Evolutionary conservation across 2,329 filamentous ascomycete species (phyloP).

Genomic region (Rachicladosporium sp.): DNA sequence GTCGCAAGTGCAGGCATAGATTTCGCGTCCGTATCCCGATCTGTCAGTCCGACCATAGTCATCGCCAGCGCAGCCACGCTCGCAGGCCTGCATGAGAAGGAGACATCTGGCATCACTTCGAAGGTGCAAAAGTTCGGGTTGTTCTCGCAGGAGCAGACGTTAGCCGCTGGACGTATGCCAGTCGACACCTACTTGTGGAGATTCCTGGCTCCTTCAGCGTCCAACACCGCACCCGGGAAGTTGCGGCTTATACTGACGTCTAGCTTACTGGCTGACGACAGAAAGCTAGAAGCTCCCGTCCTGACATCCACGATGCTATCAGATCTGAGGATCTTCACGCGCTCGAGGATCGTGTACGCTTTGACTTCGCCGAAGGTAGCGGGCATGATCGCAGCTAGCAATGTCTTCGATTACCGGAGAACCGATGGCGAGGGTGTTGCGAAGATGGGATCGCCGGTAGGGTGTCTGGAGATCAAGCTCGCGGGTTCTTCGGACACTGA

Average conservation of each 20-base stretch:
- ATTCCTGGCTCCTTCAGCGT: conserved; percentile 45
- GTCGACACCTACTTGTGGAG: conserved; percentile 38
- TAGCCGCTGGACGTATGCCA: conserved; percentile 66
- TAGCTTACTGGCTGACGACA: conserved; percentile 39
- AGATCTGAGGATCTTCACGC: conserved; percentile 69
- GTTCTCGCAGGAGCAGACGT: conserved; percentile 55
- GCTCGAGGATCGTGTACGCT: conserved; percentile 72
- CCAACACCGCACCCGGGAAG: conserved; percentile 53
- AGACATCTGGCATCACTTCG: conserved; percentile 43
- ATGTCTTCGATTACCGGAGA: conserved; percentile 73
- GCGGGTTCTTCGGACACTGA: conserved; percentile 32
- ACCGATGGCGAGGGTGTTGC: conserved; percentile 30
- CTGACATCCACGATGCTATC: conserved; percentile 60
- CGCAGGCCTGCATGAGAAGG: conserved; percentile 52
- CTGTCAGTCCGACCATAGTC: conserved; percentile 69
- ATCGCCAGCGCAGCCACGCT: conserved; percentile 66
- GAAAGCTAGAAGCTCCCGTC: conserved; percentile 47
- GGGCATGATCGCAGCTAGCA: conserved; percentile 73
- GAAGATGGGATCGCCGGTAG: conserved; percentile 76
- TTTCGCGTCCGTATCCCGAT: conserved; percentile 58
- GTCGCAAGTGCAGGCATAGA: conserved; percentile 64
- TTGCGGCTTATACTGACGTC: conserved; percentile 72
- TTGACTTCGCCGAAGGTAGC: conserved; percentile 77
- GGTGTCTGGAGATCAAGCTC: conserved; percentile 60
- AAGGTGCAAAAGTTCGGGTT: conserved; percentile 55